Evolutionary conservation across 2,329 filamentous ascomycete species (phyloP).

Genomic region (Aureobasidium leucospermi): DNA sequence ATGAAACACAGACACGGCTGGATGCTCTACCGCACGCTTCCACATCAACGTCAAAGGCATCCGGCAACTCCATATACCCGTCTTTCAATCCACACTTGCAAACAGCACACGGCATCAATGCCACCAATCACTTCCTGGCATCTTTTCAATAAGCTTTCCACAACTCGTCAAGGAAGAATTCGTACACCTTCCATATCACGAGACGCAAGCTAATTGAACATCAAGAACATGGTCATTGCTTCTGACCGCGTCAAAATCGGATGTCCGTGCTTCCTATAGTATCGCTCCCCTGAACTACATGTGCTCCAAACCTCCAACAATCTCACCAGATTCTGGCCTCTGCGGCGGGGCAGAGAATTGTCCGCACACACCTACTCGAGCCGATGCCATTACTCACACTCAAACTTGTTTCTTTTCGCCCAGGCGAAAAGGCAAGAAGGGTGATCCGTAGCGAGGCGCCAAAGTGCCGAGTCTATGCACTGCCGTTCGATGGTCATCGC

Average conservation of each 20-base stretch:
- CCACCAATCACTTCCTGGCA: neutral
- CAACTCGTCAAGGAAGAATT: neutral
- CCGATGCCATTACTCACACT: neutral
- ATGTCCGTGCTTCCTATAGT: neutral
- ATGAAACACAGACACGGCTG: neutral
- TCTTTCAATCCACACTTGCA: too few relatives aligned
- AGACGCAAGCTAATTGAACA: neutral
- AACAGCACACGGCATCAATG: too few relatives aligned
- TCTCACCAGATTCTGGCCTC: neutral
- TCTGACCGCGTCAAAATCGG: neutral
- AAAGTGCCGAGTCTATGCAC: neutral
- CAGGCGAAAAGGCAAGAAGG: neutral
- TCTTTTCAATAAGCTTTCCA: neutral
- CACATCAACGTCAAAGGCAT: too few relatives aligned
- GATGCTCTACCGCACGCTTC: neutral
- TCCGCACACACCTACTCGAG: neutral
- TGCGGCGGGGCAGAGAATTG: neutral
- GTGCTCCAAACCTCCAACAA: neutral
- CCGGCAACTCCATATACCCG: too few relatives aligned
- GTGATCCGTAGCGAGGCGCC: neutral
- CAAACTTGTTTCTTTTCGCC: neutral
- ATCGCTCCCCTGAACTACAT: neutral
- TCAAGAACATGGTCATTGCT: neutral
- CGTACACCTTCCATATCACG: neutral
- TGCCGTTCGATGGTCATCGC: neutral